phyloP scores from a whole-genome alignment of 139 green algal genomes.

The Picochlorum sp. region DNA sequence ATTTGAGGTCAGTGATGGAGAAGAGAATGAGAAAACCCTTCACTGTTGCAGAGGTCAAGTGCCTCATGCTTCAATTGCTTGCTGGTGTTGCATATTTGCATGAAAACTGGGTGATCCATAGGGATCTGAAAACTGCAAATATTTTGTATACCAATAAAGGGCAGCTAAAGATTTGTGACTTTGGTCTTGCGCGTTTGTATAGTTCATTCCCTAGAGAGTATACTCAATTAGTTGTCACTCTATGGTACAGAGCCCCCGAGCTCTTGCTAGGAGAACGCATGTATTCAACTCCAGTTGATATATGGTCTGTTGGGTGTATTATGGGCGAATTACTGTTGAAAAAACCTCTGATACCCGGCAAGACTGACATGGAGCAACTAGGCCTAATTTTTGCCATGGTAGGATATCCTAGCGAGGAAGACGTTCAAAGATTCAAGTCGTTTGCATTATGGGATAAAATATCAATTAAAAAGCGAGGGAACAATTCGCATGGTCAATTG shows the following conservation, averaged over 20 bases:
- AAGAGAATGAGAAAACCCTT: conserved; percentile 57
- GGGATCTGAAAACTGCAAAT: conserved; percentile 96
- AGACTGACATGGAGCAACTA: conserved; percentile 71
- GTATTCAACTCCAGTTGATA: conserved; percentile 81
- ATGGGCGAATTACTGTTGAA: conserved; percentile 74
- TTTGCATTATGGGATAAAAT: conserved; percentile 36
- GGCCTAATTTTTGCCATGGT: conserved; percentile 64
- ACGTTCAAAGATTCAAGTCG: conserved; percentile 54
- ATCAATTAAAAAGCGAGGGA: conserved; percentile 21
- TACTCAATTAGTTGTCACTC: conserved; percentile 75
- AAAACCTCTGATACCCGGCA: conserved; percentile 53
- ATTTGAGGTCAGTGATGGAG: conserved; percentile 78
- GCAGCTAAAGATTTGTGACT: conserved; percentile 95
- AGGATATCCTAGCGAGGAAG: conserved; percentile 66
- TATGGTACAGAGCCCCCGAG: conserved; percentile 79
- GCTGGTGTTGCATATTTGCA: conserved; percentile 82
- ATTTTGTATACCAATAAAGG: conserved; percentile 93
- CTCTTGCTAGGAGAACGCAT: conserved; percentile 68
- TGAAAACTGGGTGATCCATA: conserved; percentile 79
- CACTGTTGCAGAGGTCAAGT: conserved; percentile 48
- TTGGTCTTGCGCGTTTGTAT: conserved; percentile 85
- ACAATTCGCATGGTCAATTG: conserved; percentile 13
- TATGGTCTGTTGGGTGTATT: conserved; percentile 89
- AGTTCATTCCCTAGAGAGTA: conserved; percentile 48
- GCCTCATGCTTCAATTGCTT: conserved; percentile 67